Evolutionary conservation across 345 rosid genomes (phyloP).

Genomic region (Camelina hispida): DNA sequence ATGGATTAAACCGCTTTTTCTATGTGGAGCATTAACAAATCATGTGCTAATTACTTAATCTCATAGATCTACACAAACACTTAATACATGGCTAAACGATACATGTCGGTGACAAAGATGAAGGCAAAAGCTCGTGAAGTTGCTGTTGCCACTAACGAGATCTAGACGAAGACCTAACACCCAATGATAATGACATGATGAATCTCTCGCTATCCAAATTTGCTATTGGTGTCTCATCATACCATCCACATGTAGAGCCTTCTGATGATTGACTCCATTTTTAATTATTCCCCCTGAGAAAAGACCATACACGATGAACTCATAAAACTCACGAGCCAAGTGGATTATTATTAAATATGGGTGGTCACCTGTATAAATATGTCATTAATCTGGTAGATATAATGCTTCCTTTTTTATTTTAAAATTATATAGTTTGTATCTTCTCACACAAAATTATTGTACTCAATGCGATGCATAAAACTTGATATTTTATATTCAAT

Average conservation of each 20-base stretch:
- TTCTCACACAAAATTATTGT: no score
- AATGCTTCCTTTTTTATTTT: no score
- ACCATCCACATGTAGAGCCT: conserved; percentile 34
- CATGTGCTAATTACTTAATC: not conserved
- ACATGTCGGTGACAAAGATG: conserved; percentile 40
- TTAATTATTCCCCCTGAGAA: conserved; percentile 21
- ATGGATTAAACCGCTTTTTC: not conserved
- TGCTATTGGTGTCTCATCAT: conserved; percentile 34
- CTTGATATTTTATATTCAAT: not conserved
- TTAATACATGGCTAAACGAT: not conserved
- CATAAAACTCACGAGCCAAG: not conserved
- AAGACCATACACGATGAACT: conserved; percentile 22
- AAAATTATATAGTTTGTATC: no score
- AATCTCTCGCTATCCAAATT: conserved; percentile 25
- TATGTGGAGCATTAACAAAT: not conserved
- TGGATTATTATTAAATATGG: not conserved
- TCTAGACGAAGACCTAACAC: conserved; percentile 38
- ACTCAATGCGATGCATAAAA: not conserved
- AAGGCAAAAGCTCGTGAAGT: conserved; percentile 42
- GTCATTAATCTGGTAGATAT: not conserved
- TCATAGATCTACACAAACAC: conserved; percentile 1
- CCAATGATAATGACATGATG: conserved; percentile 37
- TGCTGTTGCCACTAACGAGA: conserved; percentile 33
- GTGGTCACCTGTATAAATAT: conserved; percentile 16
- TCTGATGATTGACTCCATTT: conserved; percentile 21